Conservation (phyloP, 1,139 yeast species). For the Yamadazyma atlantica region DNA sequence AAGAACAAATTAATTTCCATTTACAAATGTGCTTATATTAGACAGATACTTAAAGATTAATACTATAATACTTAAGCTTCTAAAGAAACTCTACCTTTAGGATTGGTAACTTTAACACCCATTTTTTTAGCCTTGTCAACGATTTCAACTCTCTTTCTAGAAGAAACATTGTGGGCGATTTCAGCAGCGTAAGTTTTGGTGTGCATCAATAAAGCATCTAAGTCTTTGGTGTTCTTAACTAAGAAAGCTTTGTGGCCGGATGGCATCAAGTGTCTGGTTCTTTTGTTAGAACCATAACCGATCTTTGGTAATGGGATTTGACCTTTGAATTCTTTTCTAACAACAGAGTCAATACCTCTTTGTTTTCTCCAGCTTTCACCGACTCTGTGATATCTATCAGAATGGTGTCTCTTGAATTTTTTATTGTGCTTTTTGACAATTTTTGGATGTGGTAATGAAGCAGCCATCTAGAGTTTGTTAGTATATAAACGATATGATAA, state of each 20-base stretch:
- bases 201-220: constrained; percentile 95
- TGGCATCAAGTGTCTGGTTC: constrained; percentile 93
- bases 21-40: constrained; percentile 11
- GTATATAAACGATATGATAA: constrained; percentile 8
- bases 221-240: constrained; percentile 89
- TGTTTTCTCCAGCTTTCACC: constrained; percentile 99
- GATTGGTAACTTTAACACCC: constrained; percentile 99
- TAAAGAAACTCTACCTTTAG: constrained; percentile 97
- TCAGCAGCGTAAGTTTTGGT: constrained; percentile 99
- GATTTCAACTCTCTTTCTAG: constrained; percentile 97
- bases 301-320: constrained; percentile 98
- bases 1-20: background rate
- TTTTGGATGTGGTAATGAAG: constrained; percentile 98
- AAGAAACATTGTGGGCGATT: constrained; percentile 97
- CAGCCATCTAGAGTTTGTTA: constrained; percentile 65
- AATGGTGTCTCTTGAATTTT: constrained; percentile 99
- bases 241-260: constrained; percentile 98
- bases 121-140: constrained; percentile 97
- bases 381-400: constrained; percentile 99
- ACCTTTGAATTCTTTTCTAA: constrained; percentile 99
- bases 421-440: constrained; percentile 99
- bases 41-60: constrained; percentile 2
- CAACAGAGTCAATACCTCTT: constrained; percentile 99
- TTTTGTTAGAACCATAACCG: constrained; percentile 99
- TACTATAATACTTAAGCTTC: constrained; percentile 67